Conservation (phyloP, 495 filamentous ascomycete genomes). For the Astrothelium subdiscretum region DNA sequence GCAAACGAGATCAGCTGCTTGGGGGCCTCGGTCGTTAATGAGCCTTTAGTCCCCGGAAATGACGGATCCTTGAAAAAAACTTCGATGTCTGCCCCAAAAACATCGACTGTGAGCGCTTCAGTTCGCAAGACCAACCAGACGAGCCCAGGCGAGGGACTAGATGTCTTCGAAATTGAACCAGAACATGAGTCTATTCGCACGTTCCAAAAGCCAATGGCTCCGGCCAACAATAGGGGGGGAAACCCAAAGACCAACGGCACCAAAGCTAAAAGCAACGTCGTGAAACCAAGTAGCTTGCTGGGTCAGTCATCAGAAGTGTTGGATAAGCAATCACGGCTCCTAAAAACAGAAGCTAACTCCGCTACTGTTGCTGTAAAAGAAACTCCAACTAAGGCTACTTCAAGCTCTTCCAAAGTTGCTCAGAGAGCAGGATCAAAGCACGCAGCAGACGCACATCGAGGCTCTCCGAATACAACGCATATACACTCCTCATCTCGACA, state of each 20-base stretch:
- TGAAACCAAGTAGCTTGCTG: too few species aligned
- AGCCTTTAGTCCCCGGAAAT: neutral
- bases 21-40: neutral
- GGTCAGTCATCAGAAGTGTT: neutral
- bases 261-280: constrained; percentile 6
- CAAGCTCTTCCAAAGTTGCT: too few species aligned
- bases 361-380: too few species aligned
- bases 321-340: neutral
- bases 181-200: neutral
- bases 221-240: neutral
- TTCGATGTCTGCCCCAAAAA: too few species aligned
- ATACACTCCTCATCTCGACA: neutral
- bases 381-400: too few species aligned
- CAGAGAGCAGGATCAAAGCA: neutral
- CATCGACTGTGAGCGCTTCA: too few species aligned
- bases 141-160: neutral
- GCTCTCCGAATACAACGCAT: neutral
- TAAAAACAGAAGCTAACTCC: too few species aligned
- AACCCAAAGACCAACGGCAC: constrained; percentile 14
- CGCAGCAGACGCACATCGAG: neutral
- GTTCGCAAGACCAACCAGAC: neutral
- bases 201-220: neutral
- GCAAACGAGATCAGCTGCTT: neutral
- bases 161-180: neutral
- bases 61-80: neutral